phyloP scores from a whole-genome alignment of 441 rosid genomes.

The Gossypium davidsonii region DNA sequence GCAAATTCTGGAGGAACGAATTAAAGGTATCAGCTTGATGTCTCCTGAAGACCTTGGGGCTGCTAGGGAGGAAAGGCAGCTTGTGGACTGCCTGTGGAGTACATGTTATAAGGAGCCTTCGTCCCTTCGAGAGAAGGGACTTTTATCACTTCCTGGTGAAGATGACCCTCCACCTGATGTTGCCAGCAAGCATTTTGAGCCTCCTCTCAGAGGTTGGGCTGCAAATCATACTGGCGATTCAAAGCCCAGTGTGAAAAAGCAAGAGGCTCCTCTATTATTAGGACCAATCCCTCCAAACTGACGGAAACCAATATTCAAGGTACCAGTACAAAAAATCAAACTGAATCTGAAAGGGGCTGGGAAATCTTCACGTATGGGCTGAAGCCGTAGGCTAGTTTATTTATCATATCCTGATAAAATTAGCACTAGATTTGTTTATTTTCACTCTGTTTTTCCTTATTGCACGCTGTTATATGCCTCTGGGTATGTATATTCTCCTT shows the following conservation, averaged over 20 bases:
- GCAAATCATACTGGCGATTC: constrained; percentile 26
- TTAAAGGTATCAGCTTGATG: constrained; percentile 57
- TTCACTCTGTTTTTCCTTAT: not conserved
- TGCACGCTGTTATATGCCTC: not conserved
- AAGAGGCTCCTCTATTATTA: constrained; percentile 55
- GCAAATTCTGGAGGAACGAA: constrained; percentile 65
- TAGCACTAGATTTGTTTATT: not conserved
- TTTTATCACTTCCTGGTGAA: constrained; percentile 76
- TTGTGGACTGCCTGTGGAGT: constrained; percentile 72
- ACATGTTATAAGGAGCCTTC: constrained; percentile 71
- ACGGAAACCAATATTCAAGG: constrained; percentile 14
- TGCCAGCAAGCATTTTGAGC: constrained; percentile 77
- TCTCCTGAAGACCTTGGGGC: constrained; percentile 74
- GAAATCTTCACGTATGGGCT: not conserved
- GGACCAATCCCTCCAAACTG: constrained; percentile 39
- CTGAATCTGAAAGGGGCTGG: constrained; percentile 9
- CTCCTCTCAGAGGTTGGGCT: constrained; percentile 77
- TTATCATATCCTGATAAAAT: not conserved
- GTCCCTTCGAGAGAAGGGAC: constrained; percentile 62
- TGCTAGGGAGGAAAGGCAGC: constrained; percentile 76
- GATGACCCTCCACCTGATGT: constrained; percentile 78
- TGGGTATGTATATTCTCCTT: not conserved
- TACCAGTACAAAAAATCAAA: not conserved
- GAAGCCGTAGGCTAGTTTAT: not conserved
- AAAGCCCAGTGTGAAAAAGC: constrained; percentile 37